These are phyloP conservation scores for Termitomyces sp. DNA, from an alignment of 768 basidiomycete genomes.

Conservation along the genomic window DNA sequence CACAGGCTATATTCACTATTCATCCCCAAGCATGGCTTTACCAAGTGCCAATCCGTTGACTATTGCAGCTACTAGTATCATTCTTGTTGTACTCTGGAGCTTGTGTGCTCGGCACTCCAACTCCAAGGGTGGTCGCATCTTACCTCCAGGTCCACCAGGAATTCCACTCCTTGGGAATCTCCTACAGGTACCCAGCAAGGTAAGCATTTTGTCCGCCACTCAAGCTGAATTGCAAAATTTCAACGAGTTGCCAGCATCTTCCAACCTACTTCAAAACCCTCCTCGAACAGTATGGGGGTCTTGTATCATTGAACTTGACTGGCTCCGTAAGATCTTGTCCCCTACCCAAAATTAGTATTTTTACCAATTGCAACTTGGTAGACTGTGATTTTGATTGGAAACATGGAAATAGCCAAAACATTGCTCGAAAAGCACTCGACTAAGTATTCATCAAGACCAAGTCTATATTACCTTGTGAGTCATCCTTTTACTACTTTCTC, in stretches of 20 bases:
- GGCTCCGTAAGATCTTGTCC: background rate
- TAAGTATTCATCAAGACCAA: background rate
- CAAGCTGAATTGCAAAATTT: background rate
- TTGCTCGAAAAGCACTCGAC: background rate
- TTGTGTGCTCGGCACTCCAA: background rate
- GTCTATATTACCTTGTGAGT: background rate
- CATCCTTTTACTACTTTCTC: background rate
- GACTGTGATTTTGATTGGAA: background rate
- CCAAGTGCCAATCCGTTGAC: background rate
- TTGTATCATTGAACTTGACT: background rate
- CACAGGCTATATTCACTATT: too few species aligned
- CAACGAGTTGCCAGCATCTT: background rate
- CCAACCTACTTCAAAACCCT: background rate
- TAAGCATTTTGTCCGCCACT: background rate
- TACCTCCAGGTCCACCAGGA: background rate
- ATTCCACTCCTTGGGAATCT: background rate
- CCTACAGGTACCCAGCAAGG: background rate
- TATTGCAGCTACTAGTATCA: background rate
- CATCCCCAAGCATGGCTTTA: too few species aligned
- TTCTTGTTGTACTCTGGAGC: background rate
- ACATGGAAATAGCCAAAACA: background rate
- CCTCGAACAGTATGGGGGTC: background rate
- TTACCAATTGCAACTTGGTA: background rate
- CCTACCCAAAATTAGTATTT: background rate
- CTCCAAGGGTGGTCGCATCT: background rate